phyloP scores from a whole-genome alignment of 1,139 yeast genomes.

The Pichia sp. region DNA sequence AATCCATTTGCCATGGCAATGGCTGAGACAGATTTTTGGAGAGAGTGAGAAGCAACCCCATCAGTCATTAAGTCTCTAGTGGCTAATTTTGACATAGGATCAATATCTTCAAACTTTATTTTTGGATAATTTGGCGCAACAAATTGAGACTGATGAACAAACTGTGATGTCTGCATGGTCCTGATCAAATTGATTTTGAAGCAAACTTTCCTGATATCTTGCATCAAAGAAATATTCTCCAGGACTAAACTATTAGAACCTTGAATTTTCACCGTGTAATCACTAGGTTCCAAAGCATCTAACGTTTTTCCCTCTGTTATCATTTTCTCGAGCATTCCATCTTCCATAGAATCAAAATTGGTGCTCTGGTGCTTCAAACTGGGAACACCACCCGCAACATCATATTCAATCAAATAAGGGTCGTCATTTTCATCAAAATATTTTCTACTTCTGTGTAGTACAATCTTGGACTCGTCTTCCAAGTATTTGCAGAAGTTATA shows the following conservation, averaged over 20 bases:
- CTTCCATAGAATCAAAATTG: conserved; percentile 49
- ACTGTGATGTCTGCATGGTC: conserved; percentile 84
- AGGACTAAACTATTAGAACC: conserved; percentile 63
- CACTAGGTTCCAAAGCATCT: conserved; percentile 39
- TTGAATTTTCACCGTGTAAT: conserved; percentile 38
- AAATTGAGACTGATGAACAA: conserved; percentile 70
- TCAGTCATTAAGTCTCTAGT: conserved; percentile 58
- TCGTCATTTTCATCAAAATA: conserved; percentile 57
- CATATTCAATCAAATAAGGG: conserved; percentile 78
- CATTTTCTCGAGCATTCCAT: conserved; percentile 36
- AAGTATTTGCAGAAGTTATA: conserved; percentile 47
- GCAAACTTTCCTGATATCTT: conserved; percentile 81
- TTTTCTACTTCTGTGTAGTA: conserved; percentile 32
- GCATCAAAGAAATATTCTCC: conserved; percentile 72
- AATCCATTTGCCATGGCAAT: conserved; percentile 92
- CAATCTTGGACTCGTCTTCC: conserved; percentile 28
- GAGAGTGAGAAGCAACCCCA: conserved; percentile 59
- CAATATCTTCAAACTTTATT: conserved; percentile 68
- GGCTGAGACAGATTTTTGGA: conserved; percentile 70
- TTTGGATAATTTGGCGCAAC: conserved; percentile 64
- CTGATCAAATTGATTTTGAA: conserved; percentile 84
- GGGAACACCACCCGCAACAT: conserved; percentile 77
- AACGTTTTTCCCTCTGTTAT: conserved; percentile 27
- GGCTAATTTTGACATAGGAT: conserved; percentile 69
- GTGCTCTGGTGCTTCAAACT: conserved; percentile 54